These are phyloP conservation scores for Lodderomyces jiufengensis DNA, from an alignment of 1,139 yeast species.

Conservation along the genomic window DNA sequence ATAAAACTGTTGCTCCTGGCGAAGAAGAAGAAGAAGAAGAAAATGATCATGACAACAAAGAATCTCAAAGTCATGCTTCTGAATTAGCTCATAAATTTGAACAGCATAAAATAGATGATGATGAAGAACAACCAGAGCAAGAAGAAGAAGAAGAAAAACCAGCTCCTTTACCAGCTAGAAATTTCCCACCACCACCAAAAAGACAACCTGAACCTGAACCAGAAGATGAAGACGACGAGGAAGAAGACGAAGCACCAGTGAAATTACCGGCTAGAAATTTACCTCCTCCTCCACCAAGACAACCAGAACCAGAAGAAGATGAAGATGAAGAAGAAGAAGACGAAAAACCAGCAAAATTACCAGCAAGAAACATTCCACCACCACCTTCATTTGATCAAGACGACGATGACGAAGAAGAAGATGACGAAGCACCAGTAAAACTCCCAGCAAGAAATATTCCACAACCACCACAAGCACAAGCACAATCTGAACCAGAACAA, in stretches of 20 bases:
- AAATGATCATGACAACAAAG: conserved; percentile 9
- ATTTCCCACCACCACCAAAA: conserved; percentile 21
- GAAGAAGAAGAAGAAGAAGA: conserved; percentile 17
- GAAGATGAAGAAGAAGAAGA: conserved; percentile 20
- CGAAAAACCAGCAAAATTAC: conserved; percentile 15
- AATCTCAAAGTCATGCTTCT: conserved; percentile 10
- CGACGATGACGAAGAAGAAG: conserved; percentile 34
- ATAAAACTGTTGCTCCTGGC: conserved; percentile 37
- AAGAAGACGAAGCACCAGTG: conserved; percentile 1
- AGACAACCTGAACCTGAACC: conserved; percentile 13
- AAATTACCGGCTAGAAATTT: conserved; percentile 18
- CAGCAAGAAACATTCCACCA: conserved; percentile 17
- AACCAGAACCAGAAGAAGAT: conserved; percentile 14
- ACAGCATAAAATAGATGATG: conserved; percentile 14
- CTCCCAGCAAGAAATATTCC: conserved; percentile 16
- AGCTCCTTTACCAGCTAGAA: conserved; percentile 20
- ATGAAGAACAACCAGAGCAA: conserved; percentile 15
- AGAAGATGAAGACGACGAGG: conserved; percentile 18
- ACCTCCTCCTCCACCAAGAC: conserved; percentile 20
- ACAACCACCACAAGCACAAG: conserved; percentile 16
- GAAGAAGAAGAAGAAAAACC: conserved; percentile 18
- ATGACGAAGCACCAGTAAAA: conserved; percentile 62
- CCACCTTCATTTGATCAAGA: conserved; percentile 15
- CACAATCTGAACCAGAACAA: conserved; percentile 16
- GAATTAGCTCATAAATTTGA: conserved; percentile 20